Base-by-base conservation (phyloP, 148 eudicot genomes). In the Chenopodium berlandieri region DNA sequence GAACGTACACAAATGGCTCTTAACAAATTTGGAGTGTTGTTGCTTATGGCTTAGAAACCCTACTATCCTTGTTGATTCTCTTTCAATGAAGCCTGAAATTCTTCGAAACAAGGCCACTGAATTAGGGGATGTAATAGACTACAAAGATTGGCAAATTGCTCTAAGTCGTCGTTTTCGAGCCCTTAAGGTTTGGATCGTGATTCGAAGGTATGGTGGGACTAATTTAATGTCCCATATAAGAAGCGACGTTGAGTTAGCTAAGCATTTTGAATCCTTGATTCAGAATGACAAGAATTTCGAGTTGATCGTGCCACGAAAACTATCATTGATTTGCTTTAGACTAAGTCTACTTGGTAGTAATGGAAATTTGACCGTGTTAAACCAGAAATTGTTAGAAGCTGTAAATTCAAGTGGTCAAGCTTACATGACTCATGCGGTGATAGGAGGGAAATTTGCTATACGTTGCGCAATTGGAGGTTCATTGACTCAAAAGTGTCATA, bases 131-230 rank as follows among this genome's bases (percentile, higher is more conserved):
- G 91, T 90, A 34, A 85, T 90, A 14, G 88, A 87, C 75, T 90
- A 85, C 75, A 87, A 90, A 72, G 92, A 90, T 23, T 90, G 92
- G 92, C 89, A 88, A 81, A 84, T 90, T n/a, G 80, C 87, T 6
- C 73, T 87, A 22, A 84, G 89, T 40, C 78, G 89, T n/a, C 60
- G 84, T 68, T 90, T 90, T 84, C 81, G 84, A 50, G 81, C 89
- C 1, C 83, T 90, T 7, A 84, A 86, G 47, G 63, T 90, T 6
- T 90, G 88, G 89, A 44, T 90, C 16, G 81, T 90, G 3, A 14
- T 90, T 7, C 84, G 88, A 9, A 79, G 85, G n/a, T 85, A 88
- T 64, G 92, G 92, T 9, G 46, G 80, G 2, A 78, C 79, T 2
- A 83, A 88, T 79, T 73, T 90, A 27, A 83, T 80, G 63, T 79